Evolutionary conservation across 2,329 filamentous ascomycete genomes (phyloP).

Genomic region (Fusarium metavorans): DNA sequence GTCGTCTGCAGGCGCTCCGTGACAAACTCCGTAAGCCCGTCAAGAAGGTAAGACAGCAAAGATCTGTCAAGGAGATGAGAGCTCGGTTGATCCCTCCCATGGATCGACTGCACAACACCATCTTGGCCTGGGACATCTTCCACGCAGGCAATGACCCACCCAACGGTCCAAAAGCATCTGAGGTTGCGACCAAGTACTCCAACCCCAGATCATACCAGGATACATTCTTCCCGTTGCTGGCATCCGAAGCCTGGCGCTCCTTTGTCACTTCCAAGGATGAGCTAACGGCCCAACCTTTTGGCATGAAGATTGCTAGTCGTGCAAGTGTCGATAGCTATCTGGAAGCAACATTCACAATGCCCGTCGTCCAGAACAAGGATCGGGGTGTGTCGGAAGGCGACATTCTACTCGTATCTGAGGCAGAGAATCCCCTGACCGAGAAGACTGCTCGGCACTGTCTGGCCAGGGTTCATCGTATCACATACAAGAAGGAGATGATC

Average conservation of each 20-base stretch:
- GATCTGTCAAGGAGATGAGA: conserved; percentile 93
- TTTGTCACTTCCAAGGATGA: conserved; percentile 94
- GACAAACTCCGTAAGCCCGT: conserved; percentile 76
- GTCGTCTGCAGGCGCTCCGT: conserved; percentile 61
- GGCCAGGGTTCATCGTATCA: conserved; percentile 83
- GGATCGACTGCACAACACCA: conserved; percentile 83
- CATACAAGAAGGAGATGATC: conserved; percentile 81
- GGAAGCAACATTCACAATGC: conserved; percentile 88
- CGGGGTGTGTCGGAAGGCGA: conserved; percentile 84
- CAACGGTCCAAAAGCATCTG: conserved; percentile 76
- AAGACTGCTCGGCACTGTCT: conserved; percentile 81
- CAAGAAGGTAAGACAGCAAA: conserved; percentile 83
- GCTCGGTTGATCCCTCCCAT: conserved; percentile 92
- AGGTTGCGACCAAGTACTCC: conserved; percentile 82
- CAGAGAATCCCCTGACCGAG: conserved; percentile 75
- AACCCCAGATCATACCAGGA: conserved; percentile 84
- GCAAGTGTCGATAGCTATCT: conserved; percentile 93
- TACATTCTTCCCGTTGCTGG: conserved; percentile 90
- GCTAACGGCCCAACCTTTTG: conserved; percentile 81
- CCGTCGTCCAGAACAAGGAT: conserved; percentile 76
- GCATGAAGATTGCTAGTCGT: conserved; percentile 87
- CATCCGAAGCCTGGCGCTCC: conserved; percentile 95
- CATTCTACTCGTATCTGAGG: conserved; percentile 85
- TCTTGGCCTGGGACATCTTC: conserved; percentile 96
- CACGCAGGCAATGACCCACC: conserved; percentile 89